Base-by-base conservation (phyloP, 305 asterid species). In the Fraxinus dipetala region DNA sequence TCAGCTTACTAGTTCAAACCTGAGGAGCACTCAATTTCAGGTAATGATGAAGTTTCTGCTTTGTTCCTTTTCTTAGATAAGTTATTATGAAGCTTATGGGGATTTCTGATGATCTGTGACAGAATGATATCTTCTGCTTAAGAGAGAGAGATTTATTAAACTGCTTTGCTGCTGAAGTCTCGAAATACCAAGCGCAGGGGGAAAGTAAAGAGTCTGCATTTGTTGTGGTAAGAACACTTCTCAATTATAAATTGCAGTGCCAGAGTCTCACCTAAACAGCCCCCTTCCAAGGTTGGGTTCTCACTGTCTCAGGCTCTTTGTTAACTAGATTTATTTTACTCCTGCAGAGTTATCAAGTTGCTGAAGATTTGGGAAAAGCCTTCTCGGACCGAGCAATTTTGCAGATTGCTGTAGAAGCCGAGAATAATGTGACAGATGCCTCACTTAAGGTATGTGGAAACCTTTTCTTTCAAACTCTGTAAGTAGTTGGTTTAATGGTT, bases 291-390 rank as follows among this genome's bases (percentile, higher is more conserved):
- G 28, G 28, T 26, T 26, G 28, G 28, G 28, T 26, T 26, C 28
- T 26, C 28, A 26, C 28, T 0, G 32, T 81, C 79, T 80, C 40
- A 78, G 31, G 79, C 79, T 32, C 70, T 48, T 34, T 72, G 38
- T 36, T 51, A 54, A 13, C n/a, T 59, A 78, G 14, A 48, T 54
- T 18, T 31, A 5, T 73, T 70, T 18, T 30, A 76, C 61, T 77
- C 48, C 20, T 73, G 75, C 95, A 94, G 99, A 89, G 92, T 83
- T 92, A 96, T 81, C 98, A 92, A 88, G 93, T 96, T 40, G 99
- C 99, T 72, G 99, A 92, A 89, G 99, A 96, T 87, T 86, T 96
- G 82, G 98, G 98, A 80, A 90, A 90, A 88, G 98, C 99, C 67
- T 96, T 86, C 84, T 81, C 98, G 2, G 99, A 96, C 81, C 92